A percentile compares a stretch with the other conserved stretches of the same genome.
Evolutionary conservation across 1,284 basidiomycete species (phyloP).

Genomic region (Tausonia pullulans): DNA sequence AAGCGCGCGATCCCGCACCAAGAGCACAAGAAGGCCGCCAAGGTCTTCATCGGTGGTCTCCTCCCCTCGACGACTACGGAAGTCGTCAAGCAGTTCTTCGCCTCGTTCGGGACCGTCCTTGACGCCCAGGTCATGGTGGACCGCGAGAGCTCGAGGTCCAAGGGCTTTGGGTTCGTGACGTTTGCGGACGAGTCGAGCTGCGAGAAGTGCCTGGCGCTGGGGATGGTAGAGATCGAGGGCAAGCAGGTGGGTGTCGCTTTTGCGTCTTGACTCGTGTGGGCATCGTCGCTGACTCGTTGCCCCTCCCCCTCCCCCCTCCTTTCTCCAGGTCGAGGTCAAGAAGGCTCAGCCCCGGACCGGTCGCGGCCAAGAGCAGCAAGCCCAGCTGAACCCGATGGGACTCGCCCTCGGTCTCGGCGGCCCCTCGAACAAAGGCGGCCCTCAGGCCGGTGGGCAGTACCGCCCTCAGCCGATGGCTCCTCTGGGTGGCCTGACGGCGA

Average conservation of each 20-base stretch:
- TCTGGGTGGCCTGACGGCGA: slow-evolving; percentile 23
- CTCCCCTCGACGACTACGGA: slow-evolving; percentile 85
- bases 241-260: slow-evolving; percentile 52
- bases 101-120: slow-evolving; percentile 78
- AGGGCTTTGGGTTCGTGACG: slow-evolving; percentile 96
- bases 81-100: slow-evolving; percentile 83
- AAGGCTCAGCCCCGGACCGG: slow-evolving; percentile 65
- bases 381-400: neutral
- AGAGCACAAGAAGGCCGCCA: slow-evolving; percentile 81
- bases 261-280: neutral
- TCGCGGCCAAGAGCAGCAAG: slow-evolving; percentile 23
- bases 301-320: slow-evolving; percentile 1
- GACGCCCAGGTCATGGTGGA: slow-evolving; percentile 99
- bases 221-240: slow-evolving; percentile 81
- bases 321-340: slow-evolving; percentile 78
- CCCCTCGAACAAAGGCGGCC: neutral
- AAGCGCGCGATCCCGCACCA: slow-evolving; percentile 95
- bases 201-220: slow-evolving; percentile 69
- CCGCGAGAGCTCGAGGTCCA: slow-evolving; percentile 85
- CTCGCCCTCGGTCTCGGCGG: no score
- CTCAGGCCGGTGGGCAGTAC: neutral
- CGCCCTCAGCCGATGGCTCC: neutral
- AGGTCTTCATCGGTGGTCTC: slow-evolving; percentile 91
- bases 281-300: neutral
- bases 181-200: slow-evolving; percentile 78